phyloP scores from a whole-genome alignment of 441 rosid genomes.

The Euphorbia celastroides region DNA sequence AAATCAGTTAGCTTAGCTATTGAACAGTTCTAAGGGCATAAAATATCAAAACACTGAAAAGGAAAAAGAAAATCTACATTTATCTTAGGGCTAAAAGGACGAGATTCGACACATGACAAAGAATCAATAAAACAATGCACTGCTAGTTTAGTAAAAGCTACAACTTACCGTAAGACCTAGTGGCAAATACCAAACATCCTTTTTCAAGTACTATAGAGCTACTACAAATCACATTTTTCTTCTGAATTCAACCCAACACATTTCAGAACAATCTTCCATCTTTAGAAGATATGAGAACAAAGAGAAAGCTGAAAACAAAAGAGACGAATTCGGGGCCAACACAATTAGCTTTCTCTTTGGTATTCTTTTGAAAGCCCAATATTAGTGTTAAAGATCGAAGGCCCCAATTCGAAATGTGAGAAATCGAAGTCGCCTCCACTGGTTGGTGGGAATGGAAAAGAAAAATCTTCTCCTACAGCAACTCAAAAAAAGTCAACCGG shows the following conservation, averaged over 20 bases:
- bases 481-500: constrained; percentile 31
- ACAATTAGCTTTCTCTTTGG: constrained; percentile 43
- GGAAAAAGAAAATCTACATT: too few species aligned
- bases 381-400: constrained; percentile 23
- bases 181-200: constrained; percentile 47
- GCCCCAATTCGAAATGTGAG: constrained; percentile 27
- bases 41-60: too few species aligned
- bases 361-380: constrained; percentile 29
- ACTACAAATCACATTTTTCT: constrained; percentile 42
- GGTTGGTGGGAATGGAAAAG: constrained; percentile 34
- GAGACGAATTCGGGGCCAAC: constrained; percentile 33
- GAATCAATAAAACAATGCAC: too few species aligned
- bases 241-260: constrained; percentile 47
- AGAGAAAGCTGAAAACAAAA: neutral
- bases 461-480: constrained; percentile 44
- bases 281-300: constrained; percentile 30
- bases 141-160: too few species aligned
- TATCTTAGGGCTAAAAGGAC: too few species aligned
- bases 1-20: too few species aligned
- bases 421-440: too few species aligned
- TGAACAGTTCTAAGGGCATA: too few species aligned
- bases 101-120: too few species aligned
- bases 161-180: constrained; percentile 37
- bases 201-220: constrained; percentile 44
- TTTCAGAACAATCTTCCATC: constrained; percentile 36